Conservation (phyloP, 2,329 filamentous ascomycete genomes). For the Pseudocercospora ulei region DNA sequence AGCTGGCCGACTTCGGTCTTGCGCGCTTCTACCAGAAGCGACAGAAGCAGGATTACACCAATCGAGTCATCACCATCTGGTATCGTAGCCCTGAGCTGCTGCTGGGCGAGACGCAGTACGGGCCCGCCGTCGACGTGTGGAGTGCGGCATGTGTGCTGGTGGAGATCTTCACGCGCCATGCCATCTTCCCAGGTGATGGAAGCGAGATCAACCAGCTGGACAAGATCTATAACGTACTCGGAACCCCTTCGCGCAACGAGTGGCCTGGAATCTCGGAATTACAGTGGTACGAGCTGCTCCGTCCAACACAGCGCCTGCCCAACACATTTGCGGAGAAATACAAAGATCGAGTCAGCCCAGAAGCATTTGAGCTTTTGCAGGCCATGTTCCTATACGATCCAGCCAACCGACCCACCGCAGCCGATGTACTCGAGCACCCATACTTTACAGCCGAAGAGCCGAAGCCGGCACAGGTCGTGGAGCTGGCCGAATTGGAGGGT, state of each 20-base stretch:
- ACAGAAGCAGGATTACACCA: conserved; percentile 88
- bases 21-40: conserved; percentile 94
- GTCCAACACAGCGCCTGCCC: conserved; percentile 62
- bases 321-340: conserved; percentile 78
- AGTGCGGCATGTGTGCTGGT: conserved; percentile 93
- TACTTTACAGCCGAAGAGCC: conserved; percentile 85
- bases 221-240: conserved; percentile 87
- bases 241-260: conserved; percentile 70
- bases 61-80: conserved; percentile 98
- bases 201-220: conserved; percentile 93
- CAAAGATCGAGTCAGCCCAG: conserved; percentile 61
- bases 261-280: conserved; percentile 91
- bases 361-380: conserved; percentile 70
- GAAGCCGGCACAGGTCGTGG: conserved; percentile 61
- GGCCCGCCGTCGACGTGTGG: conserved; percentile 87
- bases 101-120: conserved; percentile 81
- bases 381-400: conserved; percentile 89
- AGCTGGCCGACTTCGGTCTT: conserved; percentile 90
- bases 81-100: conserved; percentile 86
- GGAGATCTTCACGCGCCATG: conserved; percentile 87
- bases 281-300: conserved; percentile 90
- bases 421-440: conserved; percentile 71
- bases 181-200: conserved; percentile 91
- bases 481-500: conserved; percentile 73
- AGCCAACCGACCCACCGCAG: conserved; percentile 67